Evolutionary conservation across 2,329 filamentous ascomycete genomes (phyloP).

Genomic region (Aspergillus viridinutans): DNA sequence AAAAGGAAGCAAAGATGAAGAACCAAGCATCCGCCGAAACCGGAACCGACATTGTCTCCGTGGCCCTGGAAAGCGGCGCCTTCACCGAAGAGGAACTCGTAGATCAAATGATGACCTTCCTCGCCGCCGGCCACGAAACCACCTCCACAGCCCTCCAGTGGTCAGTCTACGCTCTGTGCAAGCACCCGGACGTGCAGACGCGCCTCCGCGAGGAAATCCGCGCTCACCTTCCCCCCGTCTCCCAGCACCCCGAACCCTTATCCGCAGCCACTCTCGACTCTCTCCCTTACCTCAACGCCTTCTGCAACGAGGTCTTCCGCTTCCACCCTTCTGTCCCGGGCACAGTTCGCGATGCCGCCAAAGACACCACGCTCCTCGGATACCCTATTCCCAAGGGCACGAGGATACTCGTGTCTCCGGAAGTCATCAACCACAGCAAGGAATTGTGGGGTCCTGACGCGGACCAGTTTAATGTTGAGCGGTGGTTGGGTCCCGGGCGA

Average conservation of each 20-base stretch:
- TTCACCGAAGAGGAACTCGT: constrained; percentile 78
- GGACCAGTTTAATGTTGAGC: constrained; percentile 69
- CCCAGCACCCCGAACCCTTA: constrained; percentile 60
- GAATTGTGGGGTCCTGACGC: constrained; percentile 75
- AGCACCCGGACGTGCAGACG: constrained; percentile 60
- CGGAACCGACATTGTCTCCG: constrained; percentile 72
- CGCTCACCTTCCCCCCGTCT: constrained; percentile 52
- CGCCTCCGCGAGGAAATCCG: constrained; percentile 67
- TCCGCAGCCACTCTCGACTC: constrained; percentile 59
- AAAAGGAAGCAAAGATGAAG: constrained; percentile 60
- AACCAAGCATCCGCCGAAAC: constrained; percentile 13
- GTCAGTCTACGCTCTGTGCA: constrained; percentile 66
- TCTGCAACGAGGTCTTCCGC: constrained; percentile 73
- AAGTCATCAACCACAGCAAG: constrained; percentile 66
- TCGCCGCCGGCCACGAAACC: constrained; percentile 78
- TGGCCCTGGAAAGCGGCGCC: constrained; percentile 69
- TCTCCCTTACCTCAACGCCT: constrained; percentile 74
- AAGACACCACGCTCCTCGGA: constrained; percentile 63
- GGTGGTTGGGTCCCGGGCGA: constrained; percentile 57
- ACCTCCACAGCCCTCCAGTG: constrained; percentile 73
- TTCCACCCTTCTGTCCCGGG: constrained; percentile 67
- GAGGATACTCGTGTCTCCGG: constrained; percentile 59
- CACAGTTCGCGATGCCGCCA: constrained; percentile 62
- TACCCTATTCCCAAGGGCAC: constrained; percentile 67
- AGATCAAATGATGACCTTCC: constrained; percentile 86